Base-by-base conservation (phyloP, 2,329 filamentous ascomycete genomes). In the Hirsutella rhossiliensis region DNA sequence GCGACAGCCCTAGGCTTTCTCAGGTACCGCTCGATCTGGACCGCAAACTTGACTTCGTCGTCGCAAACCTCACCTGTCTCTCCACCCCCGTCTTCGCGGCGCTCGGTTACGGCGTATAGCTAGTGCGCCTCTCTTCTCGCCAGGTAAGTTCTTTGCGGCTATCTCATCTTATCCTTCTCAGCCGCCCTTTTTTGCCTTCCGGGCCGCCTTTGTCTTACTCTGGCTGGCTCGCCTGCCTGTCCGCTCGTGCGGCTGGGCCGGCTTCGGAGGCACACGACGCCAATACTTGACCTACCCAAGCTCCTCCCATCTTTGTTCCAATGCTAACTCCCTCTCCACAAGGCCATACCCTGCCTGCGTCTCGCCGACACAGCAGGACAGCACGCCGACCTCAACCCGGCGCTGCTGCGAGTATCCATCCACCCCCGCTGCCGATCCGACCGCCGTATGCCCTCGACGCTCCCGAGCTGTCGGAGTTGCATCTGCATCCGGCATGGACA, bases 401-500 rank as follows among this genome's bases (percentile, higher is more conserved):
- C 34, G 34, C 34, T 9, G 34, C 34, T 17, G 34, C 34, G 34
- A 13, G 13, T 18, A 15, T 36, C 18, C 34, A 5, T 36, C n/a
- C 9, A 9, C n/a, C 8, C 34, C 34, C 18, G 34, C 9, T 18
- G 13, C 18, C n/a, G 34, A 36, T 13, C n/a, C 34, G 34, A 15
- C 34, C n/a, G 11, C 34, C 34, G 34, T 15, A 36, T 36, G 34
- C 18, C 34, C 34, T 23, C 23, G 23, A 36, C 13, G 12, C 34
- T 15, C 5, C n/a, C 8, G 15, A 36, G 34, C 34, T 9, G 34
- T 17, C n/a, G 34, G 34, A 36, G 34, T 9, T 32, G 30, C 7
- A 36, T 9, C 30, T 32, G 30, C 15, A 36, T 18, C 18, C 15
- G 34, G 17, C 20, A 47, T 47, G 45, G 45, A 47, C n/a, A 29